Base-by-base conservation (phyloP, 768 basidiomycete species). In the Hericium coralloides region DNA sequence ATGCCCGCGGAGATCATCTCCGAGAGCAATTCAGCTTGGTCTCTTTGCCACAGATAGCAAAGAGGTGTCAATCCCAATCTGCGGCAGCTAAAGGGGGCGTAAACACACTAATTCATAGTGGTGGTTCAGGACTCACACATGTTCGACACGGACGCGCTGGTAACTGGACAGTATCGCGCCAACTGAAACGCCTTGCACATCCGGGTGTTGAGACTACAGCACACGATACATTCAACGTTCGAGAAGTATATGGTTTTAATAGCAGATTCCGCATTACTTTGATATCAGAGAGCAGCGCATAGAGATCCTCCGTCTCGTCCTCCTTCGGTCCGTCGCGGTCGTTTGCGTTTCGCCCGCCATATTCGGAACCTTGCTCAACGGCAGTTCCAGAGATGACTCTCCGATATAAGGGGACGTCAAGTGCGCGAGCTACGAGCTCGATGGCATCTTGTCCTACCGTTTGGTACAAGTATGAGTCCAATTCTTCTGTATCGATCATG, bases 121-220 rank as follows among this genome's bases (percentile, higher is more conserved):
- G 25, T 31, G 12, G 18, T 38, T 15, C 49, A 8, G 26, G n/a
- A 60, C 88, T 70, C 63, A 93, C 92, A 98, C 95, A 79, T 99
- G 95, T 72, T 99, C 97, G 12, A 99, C 94, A 55, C 97, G 83
- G 17, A 98, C 86, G 23, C 97, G 82, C 65, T 99, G 97, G 66
- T 99, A 99, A 67, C 92, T 95, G 26, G 97, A 98, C 36, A 98
- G 80, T 58, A 99, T 99, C 5, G 97, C 95, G 3, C 97, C 97
- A 20, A 95, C 92, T 9, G 95, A 90, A 23, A 98, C 88, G 9
- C 84, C 95, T 68, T 85, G 74, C 20, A 94, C 71, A 54, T 92
- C 87, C 3, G 93, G 92, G 69, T 93, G 89, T 50, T 76, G 74
- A 12, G 73, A 68, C 93, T 95, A 61, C 6, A 64, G 56, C 36